Percentiles rank a stretch among this genome's conserved stretches.
Evolutionary conservation across 306 rosid species (phyloP).

Genomic region (Echinosophora koreensis): DNA sequence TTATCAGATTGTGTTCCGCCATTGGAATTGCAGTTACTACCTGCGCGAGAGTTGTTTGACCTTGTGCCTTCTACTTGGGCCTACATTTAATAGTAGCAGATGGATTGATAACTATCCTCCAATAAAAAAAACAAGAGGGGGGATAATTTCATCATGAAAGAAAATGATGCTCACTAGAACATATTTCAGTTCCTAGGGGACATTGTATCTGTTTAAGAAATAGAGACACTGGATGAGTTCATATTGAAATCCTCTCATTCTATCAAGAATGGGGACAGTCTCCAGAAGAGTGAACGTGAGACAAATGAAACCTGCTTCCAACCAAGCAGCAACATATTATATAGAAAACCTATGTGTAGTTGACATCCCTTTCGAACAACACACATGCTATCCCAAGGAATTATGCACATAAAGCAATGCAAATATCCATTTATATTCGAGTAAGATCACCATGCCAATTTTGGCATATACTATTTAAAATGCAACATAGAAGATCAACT

Average conservation of each 20-base stretch:
- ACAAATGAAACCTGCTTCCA: conserved; percentile 48
- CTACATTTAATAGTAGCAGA: conserved; percentile 53
- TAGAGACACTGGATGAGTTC: conserved; percentile 49
- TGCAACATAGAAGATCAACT: conserved; percentile 2
- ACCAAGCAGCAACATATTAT: conserved; percentile 44
- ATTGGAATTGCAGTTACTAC: conserved; percentile 46
- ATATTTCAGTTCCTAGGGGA: conserved; percentile 42
- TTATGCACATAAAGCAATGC: conserved; percentile 30
- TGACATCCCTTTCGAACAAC: conserved; percentile 38
- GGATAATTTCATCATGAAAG: conserved; percentile 47
- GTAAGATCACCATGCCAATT: conserved; percentile 5
- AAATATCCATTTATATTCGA: conserved; percentile 28
- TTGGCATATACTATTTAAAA: background rate
- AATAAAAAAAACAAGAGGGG: background rate
- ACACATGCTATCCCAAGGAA: conserved; percentile 30
- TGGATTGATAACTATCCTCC: conserved; percentile 41
- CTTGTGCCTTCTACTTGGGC: conserved; percentile 58
- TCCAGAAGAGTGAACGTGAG: conserved; percentile 46
- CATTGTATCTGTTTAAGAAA: conserved; percentile 25
- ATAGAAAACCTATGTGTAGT: conserved; percentile 29
- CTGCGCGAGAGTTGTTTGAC: conserved; percentile 47
- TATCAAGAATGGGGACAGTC: conserved; percentile 41
- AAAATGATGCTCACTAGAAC: conserved; percentile 54
- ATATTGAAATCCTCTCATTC: conserved; percentile 47
- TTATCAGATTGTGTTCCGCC: conserved; percentile 56